These are phyloP conservation scores for Ustilago tritici DNA, from an alignment of 1,284 basidiomycete genomes.

Conservation along the genomic window DNA sequence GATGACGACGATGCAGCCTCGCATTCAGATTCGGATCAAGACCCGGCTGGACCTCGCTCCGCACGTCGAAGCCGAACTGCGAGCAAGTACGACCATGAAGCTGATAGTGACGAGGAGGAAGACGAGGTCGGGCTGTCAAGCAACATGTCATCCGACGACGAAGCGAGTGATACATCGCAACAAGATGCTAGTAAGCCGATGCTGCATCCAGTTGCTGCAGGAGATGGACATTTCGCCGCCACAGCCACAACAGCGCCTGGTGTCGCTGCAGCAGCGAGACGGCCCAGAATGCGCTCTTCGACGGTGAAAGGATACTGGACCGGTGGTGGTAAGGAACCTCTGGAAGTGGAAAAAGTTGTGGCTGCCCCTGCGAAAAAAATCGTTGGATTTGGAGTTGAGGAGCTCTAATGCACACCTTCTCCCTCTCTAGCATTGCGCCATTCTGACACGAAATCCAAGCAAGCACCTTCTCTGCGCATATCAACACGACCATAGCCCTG, in stretches of 20 bases:
- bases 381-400: constrained; percentile 40
- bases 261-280: background rate
- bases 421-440: background rate
- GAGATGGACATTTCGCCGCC: background rate
- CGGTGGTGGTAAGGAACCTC: constrained; percentile 4
- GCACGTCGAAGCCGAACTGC: background rate
- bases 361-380: constrained; percentile 30
- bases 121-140: constrained; percentile 40
- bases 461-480: background rate
- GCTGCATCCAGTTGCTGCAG: constrained; percentile 13
- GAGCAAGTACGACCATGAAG: constrained; percentile 3
- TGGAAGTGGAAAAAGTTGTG: constrained; percentile 30
- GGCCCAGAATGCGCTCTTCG: constrained; percentile 34
- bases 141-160: constrained; percentile 45
- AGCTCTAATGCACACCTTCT: constrained; percentile 1
- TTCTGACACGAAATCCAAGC: background rate
- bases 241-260: background rate
- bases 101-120: constrained; percentile 20
- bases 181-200: constrained; percentile 21
- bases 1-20: constrained; percentile 20
- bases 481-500: background rate
- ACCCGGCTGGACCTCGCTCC: background rate
- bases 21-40: constrained; percentile 27
- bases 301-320: constrained; percentile 43
- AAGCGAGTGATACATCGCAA: constrained; percentile 44